Conservation (phyloP, 106 monocot species). For the Acorus gramineus region DNA sequence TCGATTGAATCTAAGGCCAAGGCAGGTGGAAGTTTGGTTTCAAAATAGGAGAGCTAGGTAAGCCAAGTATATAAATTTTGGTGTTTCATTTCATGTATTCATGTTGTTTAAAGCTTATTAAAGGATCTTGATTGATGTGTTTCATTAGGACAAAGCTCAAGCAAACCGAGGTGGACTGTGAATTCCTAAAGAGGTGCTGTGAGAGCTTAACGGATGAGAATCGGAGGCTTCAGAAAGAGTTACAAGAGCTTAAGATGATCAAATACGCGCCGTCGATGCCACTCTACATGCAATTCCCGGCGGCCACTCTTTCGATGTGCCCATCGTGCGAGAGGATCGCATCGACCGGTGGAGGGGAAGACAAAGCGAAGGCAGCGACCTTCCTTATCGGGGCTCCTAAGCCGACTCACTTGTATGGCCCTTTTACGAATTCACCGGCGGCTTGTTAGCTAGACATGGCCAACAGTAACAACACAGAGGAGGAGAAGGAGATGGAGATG, state of each 20-base stretch:
- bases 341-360: background rate
- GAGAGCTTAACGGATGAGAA: constrained; percentile 33
- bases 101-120: background rate
- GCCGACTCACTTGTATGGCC: too few relatives aligned
- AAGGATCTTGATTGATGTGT: background rate
- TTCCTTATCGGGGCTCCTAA: too few relatives aligned
- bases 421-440: too few relatives aligned
- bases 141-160: constrained; percentile 33
- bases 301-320: constrained; percentile 15
- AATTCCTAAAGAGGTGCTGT: constrained; percentile 24
- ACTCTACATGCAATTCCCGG: constrained; percentile 2
- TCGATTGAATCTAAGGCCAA: constrained; percentile 26
- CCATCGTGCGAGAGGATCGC: constrained; percentile 25
- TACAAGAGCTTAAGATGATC: constrained; percentile 16
- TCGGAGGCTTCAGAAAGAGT: constrained; percentile 27
- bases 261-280: background rate
- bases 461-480: too few relatives aligned
- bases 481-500: too few relatives aligned
- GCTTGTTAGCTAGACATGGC: too few relatives aligned
- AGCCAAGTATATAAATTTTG: background rate
- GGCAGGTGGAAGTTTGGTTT: constrained; percentile 52
- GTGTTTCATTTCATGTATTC: background rate
- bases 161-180: constrained; percentile 38
- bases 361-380: too few relatives aligned
- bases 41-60: constrained; percentile 48